Evolutionary conservation across 345 rosid species (phyloP), one percentile per base, ranked within the genome.

Genomic region (Rhizophora mangle): DNA sequence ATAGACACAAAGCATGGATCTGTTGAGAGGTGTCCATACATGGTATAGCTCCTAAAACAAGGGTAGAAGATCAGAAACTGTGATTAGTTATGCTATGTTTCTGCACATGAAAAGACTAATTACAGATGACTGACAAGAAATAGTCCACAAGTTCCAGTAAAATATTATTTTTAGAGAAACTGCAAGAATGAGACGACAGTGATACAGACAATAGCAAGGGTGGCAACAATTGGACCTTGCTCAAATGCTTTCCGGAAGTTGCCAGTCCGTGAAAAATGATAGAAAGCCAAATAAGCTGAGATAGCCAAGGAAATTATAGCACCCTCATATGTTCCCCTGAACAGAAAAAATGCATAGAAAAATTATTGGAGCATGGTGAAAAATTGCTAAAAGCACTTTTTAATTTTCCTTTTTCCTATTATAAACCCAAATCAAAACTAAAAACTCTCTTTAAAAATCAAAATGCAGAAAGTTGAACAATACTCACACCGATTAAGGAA

Each of bases 261-360:
- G 66, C 91, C 88, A 30, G 81, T 75, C 72, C 88, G 69, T 63
- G 95, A 85, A 82, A 94, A 88, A 80, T 94, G 98, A 89, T 88
- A 95, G 85, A 79, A 94, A 71, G 87, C 96, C 87, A 94, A 64
- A 76, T 88, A 91, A 36, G 73, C 87, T 20, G 88, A 84, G 30
- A 89, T 80, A 67, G 80, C 82, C 68, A 91, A 59, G 61, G 86
- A 65, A 73, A 89, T 76, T 70, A 89, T 82, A 52, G 83, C 83
- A 46, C 97, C 96, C 75, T 80, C 82, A 77, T 89, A 87, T 24
- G 72, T 81, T 79, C 89, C 97, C 83, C 98, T 94, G 88, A 77
- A 26, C 58, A 24, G 24, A 24, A 24, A 24, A 24, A 24, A 24
- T 24, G 24, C 24, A 24, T 24, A 24, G 24, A 24, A 24, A 24